Conservation (phyloP, 805 yeast genomes). For the Zygosaccharomyces bisporus region DNA sequence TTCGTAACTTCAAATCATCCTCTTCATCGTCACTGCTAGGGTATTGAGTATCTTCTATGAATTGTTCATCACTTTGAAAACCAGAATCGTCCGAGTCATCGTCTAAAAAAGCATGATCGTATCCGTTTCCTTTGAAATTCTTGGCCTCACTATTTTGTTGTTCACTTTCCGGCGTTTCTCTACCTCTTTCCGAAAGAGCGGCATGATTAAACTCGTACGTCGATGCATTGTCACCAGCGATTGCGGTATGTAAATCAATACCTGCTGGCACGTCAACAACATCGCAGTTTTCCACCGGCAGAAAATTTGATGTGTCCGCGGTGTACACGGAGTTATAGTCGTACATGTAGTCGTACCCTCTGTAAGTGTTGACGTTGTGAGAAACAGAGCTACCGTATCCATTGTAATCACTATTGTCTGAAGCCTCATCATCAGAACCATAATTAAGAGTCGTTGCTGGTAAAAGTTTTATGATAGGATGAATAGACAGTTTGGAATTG, state of each 20-base stretch:
- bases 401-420: slow-evolving; percentile 37
- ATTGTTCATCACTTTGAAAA: slow-evolving; percentile 31
- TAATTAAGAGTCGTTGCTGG: slow-evolving; percentile 86
- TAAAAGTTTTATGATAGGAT: slow-evolving; percentile 65
- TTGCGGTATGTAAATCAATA: slow-evolving; percentile 33
- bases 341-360: slow-evolving; percentile 75
- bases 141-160: slow-evolving; percentile 1
- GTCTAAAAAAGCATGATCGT: slow-evolving; percentile 3
- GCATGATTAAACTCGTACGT: slow-evolving; percentile 17
- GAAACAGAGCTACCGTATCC: slow-evolving; percentile 54
- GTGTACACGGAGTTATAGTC: slow-evolving; percentile 77
- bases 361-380: slow-evolving; percentile 65
- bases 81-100: slow-evolving; percentile 26
- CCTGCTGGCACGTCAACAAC: slow-evolving; percentile 37
- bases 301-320: slow-evolving; percentile 40
- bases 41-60: slow-evolving; percentile 24
- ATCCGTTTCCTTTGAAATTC: neutral
- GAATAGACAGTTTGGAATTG: slow-evolving; percentile 15
- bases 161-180: slow-evolving; percentile 1
- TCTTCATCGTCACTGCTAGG: slow-evolving; percentile 24
- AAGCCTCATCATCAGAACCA: slow-evolving; percentile 64
- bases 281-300: slow-evolving; percentile 36
- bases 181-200: slow-evolving; percentile 7
- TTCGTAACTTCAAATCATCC: slow-evolving; percentile 19
- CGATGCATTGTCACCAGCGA: slow-evolving; percentile 25